Conservation (phyloP, 768 basidiomycete species). For the Hysterangium stoloniferum region DNA sequence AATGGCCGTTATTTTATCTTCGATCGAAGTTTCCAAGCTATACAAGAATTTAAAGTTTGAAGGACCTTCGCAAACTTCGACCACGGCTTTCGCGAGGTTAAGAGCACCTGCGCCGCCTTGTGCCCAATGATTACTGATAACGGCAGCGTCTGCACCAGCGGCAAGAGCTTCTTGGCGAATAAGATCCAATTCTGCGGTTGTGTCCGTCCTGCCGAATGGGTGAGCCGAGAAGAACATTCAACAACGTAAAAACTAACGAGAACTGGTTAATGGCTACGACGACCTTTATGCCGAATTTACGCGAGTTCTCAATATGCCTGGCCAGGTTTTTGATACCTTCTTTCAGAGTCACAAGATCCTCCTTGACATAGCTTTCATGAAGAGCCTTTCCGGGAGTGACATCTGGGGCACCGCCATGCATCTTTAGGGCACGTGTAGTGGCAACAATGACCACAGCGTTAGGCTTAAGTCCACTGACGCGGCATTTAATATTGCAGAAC, state of each 20-base stretch:
- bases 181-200: slow-evolving; percentile 80
- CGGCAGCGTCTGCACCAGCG: slow-evolving; percentile 89
- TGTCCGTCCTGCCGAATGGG: slow-evolving; percentile 58
- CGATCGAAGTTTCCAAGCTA: slow-evolving; percentile 73
- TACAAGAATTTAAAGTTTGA: slow-evolving; percentile 93
- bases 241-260: slow-evolving; percentile 41
- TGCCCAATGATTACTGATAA: slow-evolving; percentile 97
- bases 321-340: slow-evolving; percentile 90
- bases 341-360: slow-evolving; percentile 81
- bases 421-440: slow-evolving; percentile 95
- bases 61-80: slow-evolving; percentile 73
- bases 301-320: slow-evolving; percentile 90
- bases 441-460: slow-evolving; percentile 96
- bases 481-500: slow-evolving; percentile 99
- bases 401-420: slow-evolving; percentile 98
- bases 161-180: slow-evolving; percentile 71
- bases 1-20: slow-evolving; percentile 83
- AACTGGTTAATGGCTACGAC: slow-evolving; percentile 95
- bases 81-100: slow-evolving; percentile 86
- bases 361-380: slow-evolving; percentile 88
- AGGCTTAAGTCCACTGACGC: slow-evolving; percentile 84
- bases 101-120: slow-evolving; percentile 88
- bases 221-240: slow-evolving; percentile 1
- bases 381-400: slow-evolving; percentile 94
- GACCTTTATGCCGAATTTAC: slow-evolving; percentile 95